phyloP scores from a whole-genome alignment of 768 basidiomycete species.

The Trametes cubensis region DNA sequence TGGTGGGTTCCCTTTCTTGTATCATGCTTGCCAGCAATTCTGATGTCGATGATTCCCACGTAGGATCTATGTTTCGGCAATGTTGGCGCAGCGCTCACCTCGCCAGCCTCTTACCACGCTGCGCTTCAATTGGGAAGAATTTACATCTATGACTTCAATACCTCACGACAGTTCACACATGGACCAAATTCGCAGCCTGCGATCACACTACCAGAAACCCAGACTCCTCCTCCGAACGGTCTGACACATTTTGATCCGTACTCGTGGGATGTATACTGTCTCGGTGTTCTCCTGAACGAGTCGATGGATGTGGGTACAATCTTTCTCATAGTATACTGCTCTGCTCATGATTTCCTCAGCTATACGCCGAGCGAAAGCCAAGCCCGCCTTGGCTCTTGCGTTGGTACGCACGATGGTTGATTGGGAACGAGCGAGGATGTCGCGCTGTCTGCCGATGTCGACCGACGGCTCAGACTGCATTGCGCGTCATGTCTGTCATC shows the following conservation, averaged over 20 bases:
- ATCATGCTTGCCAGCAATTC: no score
- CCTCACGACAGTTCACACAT: neutral
- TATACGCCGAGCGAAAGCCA: neutral
- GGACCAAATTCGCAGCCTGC: neutral
- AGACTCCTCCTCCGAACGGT: no score
- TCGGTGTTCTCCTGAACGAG: neutral
- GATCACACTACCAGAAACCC: neutral
- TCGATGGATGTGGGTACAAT: neutral
- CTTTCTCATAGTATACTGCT: neutral
- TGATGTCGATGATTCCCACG: no score
- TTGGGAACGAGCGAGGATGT: no score
- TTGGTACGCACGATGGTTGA: no score
- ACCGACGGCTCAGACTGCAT: no score
- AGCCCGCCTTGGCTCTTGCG: neutral
- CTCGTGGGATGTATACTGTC: conserved; percentile 4
- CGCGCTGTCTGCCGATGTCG: no score
- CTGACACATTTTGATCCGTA: conserved; percentile 3
- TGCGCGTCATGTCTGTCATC: no score
- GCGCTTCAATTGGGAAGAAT: neutral
- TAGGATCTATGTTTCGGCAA: neutral
- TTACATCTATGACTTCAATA: no score
- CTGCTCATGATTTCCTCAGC: neutral
- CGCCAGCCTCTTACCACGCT: neutral
- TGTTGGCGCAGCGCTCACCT: neutral
- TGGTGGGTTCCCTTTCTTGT: neutral